phyloP scores from a whole-genome alignment of 1,284 basidiomycete species.

The Leccinum griseonigrum region DNA sequence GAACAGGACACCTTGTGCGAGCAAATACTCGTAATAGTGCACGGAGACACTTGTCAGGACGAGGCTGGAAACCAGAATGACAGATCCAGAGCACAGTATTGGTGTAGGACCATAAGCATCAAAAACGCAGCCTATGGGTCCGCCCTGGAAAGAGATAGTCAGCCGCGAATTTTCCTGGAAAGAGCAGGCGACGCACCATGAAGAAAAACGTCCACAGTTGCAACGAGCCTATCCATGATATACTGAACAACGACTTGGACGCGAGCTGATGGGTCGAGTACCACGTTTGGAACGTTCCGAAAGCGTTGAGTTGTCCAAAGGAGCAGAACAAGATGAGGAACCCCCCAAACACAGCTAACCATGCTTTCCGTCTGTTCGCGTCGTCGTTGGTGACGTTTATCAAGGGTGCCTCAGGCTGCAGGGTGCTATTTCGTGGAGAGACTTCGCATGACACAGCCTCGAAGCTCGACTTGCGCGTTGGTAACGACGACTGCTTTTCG shows the following conservation, averaged over 20 bases:
- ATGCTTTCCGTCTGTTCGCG: constrained; percentile 16
- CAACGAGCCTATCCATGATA: constrained; percentile 49
- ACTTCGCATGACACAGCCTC: constrained; percentile 18
- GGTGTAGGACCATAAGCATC: constrained; percentile 51
- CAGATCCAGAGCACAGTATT: constrained; percentile 44
- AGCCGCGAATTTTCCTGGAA: neutral
- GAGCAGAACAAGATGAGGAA: constrained; percentile 37
- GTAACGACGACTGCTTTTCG: constrained; percentile 27
- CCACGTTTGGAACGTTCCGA: constrained; percentile 42
- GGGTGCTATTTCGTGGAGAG: constrained; percentile 26
- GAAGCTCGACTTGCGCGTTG: constrained; percentile 21
- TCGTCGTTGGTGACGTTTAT: constrained; percentile 12
- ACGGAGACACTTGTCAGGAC: constrained; percentile 54
- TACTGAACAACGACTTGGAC: constrained; percentile 34
- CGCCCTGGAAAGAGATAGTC: constrained; percentile 39
- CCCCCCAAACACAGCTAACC: constrained; percentile 31
- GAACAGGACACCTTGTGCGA: constrained; percentile 58
- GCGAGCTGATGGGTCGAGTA: constrained; percentile 41
- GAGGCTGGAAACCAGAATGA: constrained; percentile 43
- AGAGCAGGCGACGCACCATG: constrained; percentile 34
- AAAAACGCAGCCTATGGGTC: constrained; percentile 47
- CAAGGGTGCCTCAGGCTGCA: constrained; percentile 21
- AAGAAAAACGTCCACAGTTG: constrained; percentile 47
- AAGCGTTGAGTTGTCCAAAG: constrained; percentile 31
- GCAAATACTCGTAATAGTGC: constrained; percentile 55